Evolutionary conservation across 106 monocot species (phyloP), one percentile per base, ranked within the genome.

Genomic region (Dendrobium chrysotoxum): DNA sequence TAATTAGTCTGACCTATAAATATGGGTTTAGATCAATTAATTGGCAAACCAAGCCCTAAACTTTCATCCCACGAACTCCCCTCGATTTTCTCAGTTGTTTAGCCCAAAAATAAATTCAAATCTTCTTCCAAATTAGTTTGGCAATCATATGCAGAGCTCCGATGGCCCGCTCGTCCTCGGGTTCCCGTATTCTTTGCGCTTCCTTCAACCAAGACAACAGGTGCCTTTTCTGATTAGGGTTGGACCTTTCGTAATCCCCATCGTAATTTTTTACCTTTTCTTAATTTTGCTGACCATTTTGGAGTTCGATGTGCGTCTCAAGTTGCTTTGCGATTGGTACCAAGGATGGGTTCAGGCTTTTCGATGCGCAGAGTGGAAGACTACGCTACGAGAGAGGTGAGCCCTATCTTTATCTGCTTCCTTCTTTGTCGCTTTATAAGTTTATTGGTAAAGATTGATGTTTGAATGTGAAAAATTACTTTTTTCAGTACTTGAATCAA

Each of bases 201-300:
- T 96, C 96, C 79, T 96, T 96, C 92, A 96, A 96, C 79, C 93
- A 96, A 85, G 94, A 93, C 53, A 88, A 88, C 90, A 96, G 92
- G 96, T 96, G 66, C 67, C 10, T 35, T 20, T 55, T 44, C 7
- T 9, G 11, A 15, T 70, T 17, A 70, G 70, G 15, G 35, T 65
- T 26, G 64, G 23, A 23, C 5, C 40, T 20, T 35, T 78, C 50
- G 7, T 8, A 30, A 23, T 13, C 55, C 41, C 66, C 7, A 67
- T 42, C 44, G 13, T 64, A 71, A 64, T 61, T 30, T 7, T 13
- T 77, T 71, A 1, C 8, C 39, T 40, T 31, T 72, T 9, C 20
- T 47, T 44, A 3, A 81, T 40, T 78, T 77, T 5, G 61, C 28
- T 41, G 73, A 26, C 20, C 18, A 66, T 15, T 73, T 73, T 53